Evolutionary conservation across 1,139 yeast species (phyloP).

Genomic region (Lodderomyces pseudojiufengensis): DNA sequence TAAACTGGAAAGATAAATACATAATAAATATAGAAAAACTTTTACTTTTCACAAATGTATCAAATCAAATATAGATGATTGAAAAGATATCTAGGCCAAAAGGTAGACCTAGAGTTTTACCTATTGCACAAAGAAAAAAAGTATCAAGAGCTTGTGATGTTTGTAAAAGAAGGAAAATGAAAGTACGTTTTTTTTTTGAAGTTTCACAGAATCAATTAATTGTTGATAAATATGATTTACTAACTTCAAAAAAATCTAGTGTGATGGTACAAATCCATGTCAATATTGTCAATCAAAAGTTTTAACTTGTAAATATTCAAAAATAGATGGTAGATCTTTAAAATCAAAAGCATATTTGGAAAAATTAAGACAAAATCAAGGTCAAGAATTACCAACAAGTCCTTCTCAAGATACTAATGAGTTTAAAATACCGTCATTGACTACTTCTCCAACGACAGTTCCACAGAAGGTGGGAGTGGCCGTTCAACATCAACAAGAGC

Average conservation of each 20-base stretch:
- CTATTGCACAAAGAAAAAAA: constrained; percentile 19
- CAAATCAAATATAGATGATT: not conserved
- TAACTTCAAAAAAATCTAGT: no score
- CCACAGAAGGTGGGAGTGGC: not conserved
- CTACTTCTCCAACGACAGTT: constrained; percentile 4
- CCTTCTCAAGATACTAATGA: constrained; percentile 4
- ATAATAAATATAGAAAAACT: no score
- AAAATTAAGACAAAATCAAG: constrained; percentile 9
- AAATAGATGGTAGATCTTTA: constrained; percentile 25
- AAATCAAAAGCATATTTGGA: constrained; percentile 15
- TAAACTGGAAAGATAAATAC: no score
- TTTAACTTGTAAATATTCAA: constrained; percentile 23
- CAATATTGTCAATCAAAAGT: constrained; percentile 21
- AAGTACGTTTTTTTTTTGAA: constrained; percentile 20
- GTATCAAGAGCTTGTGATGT: constrained; percentile 39
- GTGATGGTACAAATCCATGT: constrained; percentile 28
- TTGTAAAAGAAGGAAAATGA: constrained; percentile 36
- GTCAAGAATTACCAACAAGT: not conserved
- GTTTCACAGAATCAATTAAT: no score
- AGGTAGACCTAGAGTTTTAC: constrained; percentile 13
- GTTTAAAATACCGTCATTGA: constrained; percentile 9
- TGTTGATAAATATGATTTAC: no score
- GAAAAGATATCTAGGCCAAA: constrained; percentile 10
- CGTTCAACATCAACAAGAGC: not conserved
- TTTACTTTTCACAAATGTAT: no score